Conservation (phyloP, 345 rosid species). For the Camelina laxa region DNA sequence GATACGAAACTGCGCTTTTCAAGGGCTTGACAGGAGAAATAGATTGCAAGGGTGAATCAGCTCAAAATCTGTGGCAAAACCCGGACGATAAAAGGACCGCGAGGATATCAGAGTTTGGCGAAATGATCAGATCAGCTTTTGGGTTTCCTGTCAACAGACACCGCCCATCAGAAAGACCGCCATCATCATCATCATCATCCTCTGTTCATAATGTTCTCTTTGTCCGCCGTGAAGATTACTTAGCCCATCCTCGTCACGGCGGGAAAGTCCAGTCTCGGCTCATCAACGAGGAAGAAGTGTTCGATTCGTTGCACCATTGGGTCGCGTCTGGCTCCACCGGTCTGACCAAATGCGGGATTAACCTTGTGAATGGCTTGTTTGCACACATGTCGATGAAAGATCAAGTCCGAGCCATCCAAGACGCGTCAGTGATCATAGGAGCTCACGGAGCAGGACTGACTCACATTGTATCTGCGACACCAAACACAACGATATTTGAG, state of each 20-base stretch:
- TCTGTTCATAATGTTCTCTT: conserved; percentile 68
- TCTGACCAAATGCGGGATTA: conserved; percentile 61
- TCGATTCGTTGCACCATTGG: conserved; percentile 69
- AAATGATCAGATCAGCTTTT: conserved; percentile 85
- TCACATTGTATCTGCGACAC: conserved; percentile 82
- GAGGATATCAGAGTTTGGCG: conserved; percentile 86
- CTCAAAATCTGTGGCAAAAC: conserved; percentile 67
- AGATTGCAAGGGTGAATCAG: conserved; percentile 68
- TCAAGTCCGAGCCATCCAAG: conserved; percentile 84
- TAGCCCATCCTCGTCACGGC: conserved; percentile 89
- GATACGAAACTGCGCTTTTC: conserved; percentile 82
- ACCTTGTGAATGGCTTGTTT: conserved; percentile 80
- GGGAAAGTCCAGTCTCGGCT: conserved; percentile 89
- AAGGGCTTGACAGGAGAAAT: conserved; percentile 71
- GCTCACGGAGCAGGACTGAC: conserved; percentile 99
- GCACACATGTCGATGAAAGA: conserved; percentile 94
- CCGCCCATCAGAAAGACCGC: conserved; percentile 50
- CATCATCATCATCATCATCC: conserved; percentile 27
- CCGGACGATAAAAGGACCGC: conserved; percentile 71
- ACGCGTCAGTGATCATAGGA: conserved; percentile 89
- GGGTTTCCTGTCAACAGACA: conserved; percentile 67
- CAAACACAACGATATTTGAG: conserved; percentile 85
- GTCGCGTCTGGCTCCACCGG: conserved; percentile 48
- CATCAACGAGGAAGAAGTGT: conserved; percentile 81
- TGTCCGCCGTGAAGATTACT: conserved; percentile 89